Conservation (phyloP, 2,329 filamentous ascomycete species). For the Zymoseptoria tritici region DNA sequence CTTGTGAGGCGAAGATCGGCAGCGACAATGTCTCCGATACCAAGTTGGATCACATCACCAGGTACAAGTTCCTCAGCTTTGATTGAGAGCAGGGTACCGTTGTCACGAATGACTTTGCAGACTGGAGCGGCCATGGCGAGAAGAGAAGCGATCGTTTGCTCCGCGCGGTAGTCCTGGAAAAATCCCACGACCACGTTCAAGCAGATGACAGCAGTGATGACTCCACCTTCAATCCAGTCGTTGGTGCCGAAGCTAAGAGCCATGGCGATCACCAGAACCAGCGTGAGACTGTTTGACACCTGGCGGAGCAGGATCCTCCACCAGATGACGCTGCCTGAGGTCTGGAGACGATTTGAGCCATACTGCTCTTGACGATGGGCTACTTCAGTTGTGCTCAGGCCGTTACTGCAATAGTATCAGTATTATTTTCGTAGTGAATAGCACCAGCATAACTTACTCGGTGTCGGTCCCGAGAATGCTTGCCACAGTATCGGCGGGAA, state of each 20-base stretch:
- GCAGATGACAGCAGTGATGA: slow-evolving; percentile 50
- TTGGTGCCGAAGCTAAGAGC: slow-evolving; percentile 50
- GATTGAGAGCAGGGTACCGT: slow-evolving; percentile 44
- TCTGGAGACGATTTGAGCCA: slow-evolving; percentile 26
- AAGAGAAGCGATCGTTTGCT: slow-evolving; percentile 51
- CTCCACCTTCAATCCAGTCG: slow-evolving; percentile 55
- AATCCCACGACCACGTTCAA: slow-evolving; percentile 55
- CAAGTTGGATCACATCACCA: slow-evolving; percentile 58
- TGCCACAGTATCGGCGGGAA: slow-evolving; percentile 13
- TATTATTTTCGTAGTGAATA: background rate
- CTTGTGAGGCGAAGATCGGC: slow-evolving; percentile 56
- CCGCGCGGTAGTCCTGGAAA: slow-evolving; percentile 53
- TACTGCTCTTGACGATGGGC: slow-evolving; percentile 18
- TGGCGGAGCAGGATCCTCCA: slow-evolving; percentile 31
- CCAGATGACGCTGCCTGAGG: slow-evolving; percentile 23
- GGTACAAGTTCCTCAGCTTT: slow-evolving; percentile 54
- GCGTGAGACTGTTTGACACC: slow-evolving; percentile 32
- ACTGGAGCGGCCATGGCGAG: slow-evolving; percentile 49
- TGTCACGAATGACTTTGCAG: slow-evolving; percentile 49
- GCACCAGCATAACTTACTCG: slow-evolving; percentile 10
- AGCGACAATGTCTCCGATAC: slow-evolving; percentile 60
- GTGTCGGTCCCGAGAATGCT: slow-evolving; percentile 12
- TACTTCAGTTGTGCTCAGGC: slow-evolving; percentile 19
- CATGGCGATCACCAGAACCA: slow-evolving; percentile 50
- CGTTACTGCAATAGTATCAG: slow-evolving; percentile 12